Conservation (phyloP, 495 filamentous ascomycete genomes). For the Astrocystis sublimbata region DNA sequence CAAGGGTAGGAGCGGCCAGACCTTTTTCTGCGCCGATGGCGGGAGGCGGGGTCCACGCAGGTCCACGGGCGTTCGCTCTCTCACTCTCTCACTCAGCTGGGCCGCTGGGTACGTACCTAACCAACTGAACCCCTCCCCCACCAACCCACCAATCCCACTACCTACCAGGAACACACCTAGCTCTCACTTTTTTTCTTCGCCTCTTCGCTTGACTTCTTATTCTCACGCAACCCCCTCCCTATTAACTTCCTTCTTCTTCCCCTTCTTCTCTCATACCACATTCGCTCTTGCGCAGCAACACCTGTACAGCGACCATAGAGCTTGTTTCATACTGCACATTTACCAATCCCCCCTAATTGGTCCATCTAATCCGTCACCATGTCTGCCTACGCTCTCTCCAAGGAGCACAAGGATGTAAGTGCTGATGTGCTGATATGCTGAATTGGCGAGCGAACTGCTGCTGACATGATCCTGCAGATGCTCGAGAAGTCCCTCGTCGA, state of each 20-base stretch:
- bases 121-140: too few species aligned
- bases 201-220: neutral
- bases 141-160: neutral
- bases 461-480: constrained; percentile 71
- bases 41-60: constrained; percentile 1
- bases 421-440: neutral
- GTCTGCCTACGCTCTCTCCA: constrained; percentile 75
- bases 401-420: constrained; percentile 85
- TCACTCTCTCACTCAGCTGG: too few species aligned
- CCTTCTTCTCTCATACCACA: neutral
- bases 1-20: neutral
- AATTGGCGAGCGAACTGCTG: constrained; percentile 15
- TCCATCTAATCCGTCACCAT: neutral
- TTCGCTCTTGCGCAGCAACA: neutral
- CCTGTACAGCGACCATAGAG: neutral
- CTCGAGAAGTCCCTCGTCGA: constrained; percentile 85
- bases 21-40: constrained; percentile 3
- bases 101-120: too few species aligned
- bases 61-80: too few species aligned
- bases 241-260: neutral
- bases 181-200: constrained; percentile 6
- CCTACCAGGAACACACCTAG: too few species aligned
- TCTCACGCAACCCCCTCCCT: neutral
- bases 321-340: neutral
- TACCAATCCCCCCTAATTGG: neutral